Base-by-base conservation (phyloP, 345 rosid genomes). In the Carallia pectinifolia region DNA sequence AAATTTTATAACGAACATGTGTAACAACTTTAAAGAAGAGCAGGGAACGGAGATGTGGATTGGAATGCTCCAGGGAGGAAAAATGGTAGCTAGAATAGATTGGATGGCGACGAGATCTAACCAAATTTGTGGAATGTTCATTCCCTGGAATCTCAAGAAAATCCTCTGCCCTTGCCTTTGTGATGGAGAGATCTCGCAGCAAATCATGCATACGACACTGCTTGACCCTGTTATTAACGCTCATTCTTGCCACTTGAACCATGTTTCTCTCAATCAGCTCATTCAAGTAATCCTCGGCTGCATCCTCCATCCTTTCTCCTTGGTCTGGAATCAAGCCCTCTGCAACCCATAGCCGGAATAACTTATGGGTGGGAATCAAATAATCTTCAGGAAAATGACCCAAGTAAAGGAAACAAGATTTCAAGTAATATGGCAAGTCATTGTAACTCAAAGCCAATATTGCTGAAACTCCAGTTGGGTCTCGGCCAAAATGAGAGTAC, bases 371-470 rank as follows among this genome's bases (percentile, higher is more conserved):
- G 16, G 72, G 70, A 19, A 70, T 73, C 7, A 37, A 8, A 61
- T 38, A 71, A 19, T 80, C 78, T 73, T 76, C 76, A 6, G 76
- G 83, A 40, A 76, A 76, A 53, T 64, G 70, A 19, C 73, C 79
- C 0, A 80, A 53, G 53, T 76, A 61, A 6, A 76, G 73, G 54
- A 72, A 80, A 47, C 83, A 80, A 6, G 76, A 63, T 44, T 80
- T 80, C 70, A 80, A 74, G 59, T 73, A 63, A 54, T 67, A 73
- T 5, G 78, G 73, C 44, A 73, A 58, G 17, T 80, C 80, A 9
- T 73, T 40, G 7, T 76, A 80, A 62, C 80, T 76, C 65, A 76
- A 62, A 50, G 77, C 80, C 29, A 80, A 48, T 30, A 76, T 68
- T 23, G 73, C 74, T 10, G 76, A 60, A 50, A 79, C 82, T 2